A percentile compares a stretch with the other conserved stretches of the same genome.
phyloP scores from a whole-genome alignment of 257 asterid species.

The Cruciata laevipes region DNA sequence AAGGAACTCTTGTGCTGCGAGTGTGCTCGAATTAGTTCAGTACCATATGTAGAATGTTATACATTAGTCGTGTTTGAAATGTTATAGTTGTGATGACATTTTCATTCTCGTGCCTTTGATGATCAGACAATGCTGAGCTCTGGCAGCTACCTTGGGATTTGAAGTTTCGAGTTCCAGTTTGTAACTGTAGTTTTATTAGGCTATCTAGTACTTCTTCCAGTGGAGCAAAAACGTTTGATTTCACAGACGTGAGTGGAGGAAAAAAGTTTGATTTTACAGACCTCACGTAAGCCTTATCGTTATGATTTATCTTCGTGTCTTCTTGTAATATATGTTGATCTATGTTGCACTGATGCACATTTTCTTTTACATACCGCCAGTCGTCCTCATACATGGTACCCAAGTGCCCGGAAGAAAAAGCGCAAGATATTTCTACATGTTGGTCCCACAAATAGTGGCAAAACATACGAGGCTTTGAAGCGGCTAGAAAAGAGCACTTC shows the following conservation, averaged over 20 bases:
- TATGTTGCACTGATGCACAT: neutral
- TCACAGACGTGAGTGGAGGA: slow-evolving; percentile 57
- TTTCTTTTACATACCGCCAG: slow-evolving; percentile 29
- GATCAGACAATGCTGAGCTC: slow-evolving; percentile 40
- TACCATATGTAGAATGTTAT: neutral
- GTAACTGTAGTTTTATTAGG: slow-evolving; percentile 28
- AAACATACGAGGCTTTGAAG: slow-evolving; percentile 81
- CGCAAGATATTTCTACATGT: slow-evolving; percentile 73
- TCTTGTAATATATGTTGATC: slow-evolving; percentile 4
- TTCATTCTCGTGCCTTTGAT: slow-evolving; percentile 12
- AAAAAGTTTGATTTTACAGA: slow-evolving; percentile 70
- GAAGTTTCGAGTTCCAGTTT: slow-evolving; percentile 28
- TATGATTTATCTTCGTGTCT: slow-evolving; percentile 3
- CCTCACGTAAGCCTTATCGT: slow-evolving; percentile 59
- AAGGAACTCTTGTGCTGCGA: neutral
- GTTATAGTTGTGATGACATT: neutral
- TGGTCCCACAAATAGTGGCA: slow-evolving; percentile 98
- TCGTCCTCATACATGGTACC: slow-evolving; percentile 90
- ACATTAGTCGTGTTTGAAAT: neutral
- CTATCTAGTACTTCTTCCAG: slow-evolving; percentile 39
- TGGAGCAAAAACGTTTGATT: slow-evolving; percentile 42
- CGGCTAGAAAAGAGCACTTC: slow-evolving; percentile 69
- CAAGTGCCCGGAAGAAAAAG: slow-evolving; percentile 67
- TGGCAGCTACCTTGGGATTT: slow-evolving; percentile 28
- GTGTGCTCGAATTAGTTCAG: neutral